Percentiles rank a stretch among this genome's conserved stretches.
These are phyloP conservation scores for Luffa acutangula DNA, from an alignment of 306 rosid genomes.

Conservation along the genomic window DNA sequence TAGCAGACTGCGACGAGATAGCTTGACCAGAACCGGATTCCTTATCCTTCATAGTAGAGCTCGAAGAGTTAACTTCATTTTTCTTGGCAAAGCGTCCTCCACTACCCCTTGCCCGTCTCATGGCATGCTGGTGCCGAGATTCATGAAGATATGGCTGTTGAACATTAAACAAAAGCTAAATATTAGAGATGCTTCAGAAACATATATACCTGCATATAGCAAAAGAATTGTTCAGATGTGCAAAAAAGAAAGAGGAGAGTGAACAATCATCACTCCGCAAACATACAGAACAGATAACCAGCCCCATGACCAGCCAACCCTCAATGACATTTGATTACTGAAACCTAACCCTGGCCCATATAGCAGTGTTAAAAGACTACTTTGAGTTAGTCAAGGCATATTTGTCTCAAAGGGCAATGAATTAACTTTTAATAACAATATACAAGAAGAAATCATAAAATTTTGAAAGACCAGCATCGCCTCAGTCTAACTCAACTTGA, in stretches of 20 bases:
- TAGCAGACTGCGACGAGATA: constrained; percentile 57
- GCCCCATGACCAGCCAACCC: background rate
- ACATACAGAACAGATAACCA: background rate
- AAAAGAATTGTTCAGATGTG: background rate
- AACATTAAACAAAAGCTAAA: constrained; percentile 17
- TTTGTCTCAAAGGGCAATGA: background rate
- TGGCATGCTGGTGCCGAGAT: constrained; percentile 96
- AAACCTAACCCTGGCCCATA: background rate
- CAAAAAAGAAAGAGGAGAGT: background rate
- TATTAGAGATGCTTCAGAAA: constrained; percentile 9
- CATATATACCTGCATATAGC: background rate
- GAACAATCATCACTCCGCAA: background rate
- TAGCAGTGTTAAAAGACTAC: background rate
- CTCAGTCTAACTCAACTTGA: background rate
- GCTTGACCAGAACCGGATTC: constrained; percentile 46
- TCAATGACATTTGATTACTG: background rate
- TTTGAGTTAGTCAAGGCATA: background rate
- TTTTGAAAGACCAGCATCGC: background rate
- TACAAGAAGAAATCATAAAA: background rate
- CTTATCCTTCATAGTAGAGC: constrained; percentile 38
- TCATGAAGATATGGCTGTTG: constrained; percentile 92
- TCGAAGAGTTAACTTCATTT: constrained; percentile 25
- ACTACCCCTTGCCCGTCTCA: constrained; percentile 85
- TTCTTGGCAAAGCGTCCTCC: constrained; percentile 98
- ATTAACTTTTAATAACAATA: background rate